Conservation (phyloP, 1,139 yeast genomes). For the Kurtzmaniella quercitrusa region DNA sequence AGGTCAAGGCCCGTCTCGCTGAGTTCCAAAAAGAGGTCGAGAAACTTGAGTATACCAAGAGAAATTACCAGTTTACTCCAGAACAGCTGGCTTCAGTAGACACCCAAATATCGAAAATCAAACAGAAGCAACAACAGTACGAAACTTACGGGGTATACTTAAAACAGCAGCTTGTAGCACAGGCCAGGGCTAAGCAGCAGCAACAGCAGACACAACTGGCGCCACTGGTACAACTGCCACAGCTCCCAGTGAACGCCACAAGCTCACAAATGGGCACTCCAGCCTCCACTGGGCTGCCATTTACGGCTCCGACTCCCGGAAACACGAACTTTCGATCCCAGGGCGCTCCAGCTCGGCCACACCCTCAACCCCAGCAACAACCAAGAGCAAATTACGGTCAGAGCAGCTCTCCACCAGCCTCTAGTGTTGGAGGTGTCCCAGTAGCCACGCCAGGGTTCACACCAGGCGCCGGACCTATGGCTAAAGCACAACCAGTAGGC, state of each 20-base stretch:
- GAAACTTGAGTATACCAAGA: slow-evolving; percentile 22
- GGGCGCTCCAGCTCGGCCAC: slow-evolving; percentile 6
- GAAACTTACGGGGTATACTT: slow-evolving; percentile 38
- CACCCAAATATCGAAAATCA: slow-evolving; percentile 30
- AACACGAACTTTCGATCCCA: slow-evolving; percentile 5
- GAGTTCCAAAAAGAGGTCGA: slow-evolving; percentile 42
- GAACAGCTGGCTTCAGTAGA: slow-evolving; percentile 33
- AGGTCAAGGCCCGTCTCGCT: slow-evolving; percentile 32
- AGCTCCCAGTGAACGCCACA: slow-evolving; percentile 4
- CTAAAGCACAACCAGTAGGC: neutral
- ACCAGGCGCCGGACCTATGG: neutral
- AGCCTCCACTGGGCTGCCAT: slow-evolving; percentile 1
- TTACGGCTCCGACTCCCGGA: slow-evolving; percentile 1
- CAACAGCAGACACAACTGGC: slow-evolving; percentile 6
- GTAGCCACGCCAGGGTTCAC: slow-evolving; percentile 8
- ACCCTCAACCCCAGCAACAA: slow-evolving; percentile 7
- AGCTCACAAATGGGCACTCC: slow-evolving; percentile 6
- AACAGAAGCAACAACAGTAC: slow-evolving; percentile 31
- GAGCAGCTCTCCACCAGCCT: neutral
- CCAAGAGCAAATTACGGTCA: slow-evolving; percentile 5
- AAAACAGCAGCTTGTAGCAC: slow-evolving; percentile 35
- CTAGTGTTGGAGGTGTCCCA: slow-evolving; percentile 8
- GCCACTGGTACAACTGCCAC: slow-evolving; percentile 4
- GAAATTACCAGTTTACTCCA: slow-evolving; percentile 19
- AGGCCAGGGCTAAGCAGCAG: slow-evolving; percentile 18